These are phyloP conservation scores for Pelargonium nanum DNA, from an alignment of 345 rosid genomes.

Conservation along the genomic window DNA sequence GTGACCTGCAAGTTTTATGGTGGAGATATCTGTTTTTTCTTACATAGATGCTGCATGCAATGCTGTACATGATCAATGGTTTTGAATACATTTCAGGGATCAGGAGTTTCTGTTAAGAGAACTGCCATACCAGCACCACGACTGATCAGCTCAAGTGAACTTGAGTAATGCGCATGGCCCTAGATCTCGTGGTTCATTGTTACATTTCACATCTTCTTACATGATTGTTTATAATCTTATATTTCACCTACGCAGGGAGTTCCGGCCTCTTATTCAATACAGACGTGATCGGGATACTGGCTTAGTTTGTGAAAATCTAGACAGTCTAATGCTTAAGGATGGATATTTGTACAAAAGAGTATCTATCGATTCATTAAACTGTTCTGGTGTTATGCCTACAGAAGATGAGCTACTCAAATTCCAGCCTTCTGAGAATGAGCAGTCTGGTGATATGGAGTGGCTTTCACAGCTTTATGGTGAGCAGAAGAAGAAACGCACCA, in stretches of 20 bases:
- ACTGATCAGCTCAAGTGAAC: constrained; percentile 82
- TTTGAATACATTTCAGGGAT: constrained; percentile 45
- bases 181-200: constrained; percentile 1
- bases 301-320: constrained; percentile 53
- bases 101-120: constrained; percentile 48
- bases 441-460: constrained; percentile 71
- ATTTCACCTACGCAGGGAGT: constrained; percentile 44
- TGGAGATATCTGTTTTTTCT: not conserved
- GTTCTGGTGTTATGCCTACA: constrained; percentile 55
- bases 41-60: too few relatives aligned
- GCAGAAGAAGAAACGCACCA: constrained; percentile 39
- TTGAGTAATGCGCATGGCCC: constrained; percentile 48
- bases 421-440: constrained; percentile 45
- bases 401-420: constrained; percentile 82
- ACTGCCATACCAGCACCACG: constrained; percentile 56
- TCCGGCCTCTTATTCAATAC: constrained; percentile 68
- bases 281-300: constrained; percentile 88
- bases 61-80: not conserved
- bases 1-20: not conserved
- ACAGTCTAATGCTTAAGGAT: constrained; percentile 79
- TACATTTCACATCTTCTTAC: not conserved
- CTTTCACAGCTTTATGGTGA: constrained; percentile 81
- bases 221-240: constrained; percentile 5
- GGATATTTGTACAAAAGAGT: constrained; percentile 77
- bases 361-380: constrained; percentile 61